Evolutionary conservation across 345 rosid species (phyloP), one percentile per base, ranked within the genome.

Genomic region (Nephelium lappaceum): DNA sequence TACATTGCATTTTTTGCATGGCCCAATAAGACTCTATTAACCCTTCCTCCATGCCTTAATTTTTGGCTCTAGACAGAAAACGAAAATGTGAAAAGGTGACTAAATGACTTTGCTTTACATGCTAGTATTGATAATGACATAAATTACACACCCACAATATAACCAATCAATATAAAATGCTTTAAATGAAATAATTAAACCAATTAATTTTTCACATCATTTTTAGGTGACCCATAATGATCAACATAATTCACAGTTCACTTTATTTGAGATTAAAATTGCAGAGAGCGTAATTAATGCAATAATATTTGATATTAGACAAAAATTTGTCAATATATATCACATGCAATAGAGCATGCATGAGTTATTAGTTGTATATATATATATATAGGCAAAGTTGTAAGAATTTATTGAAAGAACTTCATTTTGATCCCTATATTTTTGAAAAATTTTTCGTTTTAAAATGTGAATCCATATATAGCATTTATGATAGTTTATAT

Each of bases 181-280:
- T 31, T 31, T 31, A 31, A 31, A 31, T 31, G 36, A 31, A 31
- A 41, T 42, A 4, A 19, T 41, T 11, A 23, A 70, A 14, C 5
- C 23, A 4, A 15, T 47, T 3, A 47, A 21, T 67, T 39, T 67
- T 6, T 38, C 25, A 16, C 63, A 31, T 24, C 39, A 18, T 5
- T 71, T 71, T 71, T 53, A 51, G 74, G 62, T 71, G 61, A 6
- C 74, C 42, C 60, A 51, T 49, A 25, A 53, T 53, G 58, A 71
- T 31, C 36, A 31, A 31, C 36, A 2, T 31, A 31, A 71, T 71
- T 51, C 9, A 19, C 15, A 45, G 9, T 9, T 23, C 19, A 43
- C 18, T 11, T 4, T 2, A 21, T 18, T 0, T 4, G 18, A 25
- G 1, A 67, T 41, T 43, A 5, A 25, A 67, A 38, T 67, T 39